Evolutionary conservation across 306 rosid genomes (phyloP).

Genomic region (Pterocarpus santalinus): DNA sequence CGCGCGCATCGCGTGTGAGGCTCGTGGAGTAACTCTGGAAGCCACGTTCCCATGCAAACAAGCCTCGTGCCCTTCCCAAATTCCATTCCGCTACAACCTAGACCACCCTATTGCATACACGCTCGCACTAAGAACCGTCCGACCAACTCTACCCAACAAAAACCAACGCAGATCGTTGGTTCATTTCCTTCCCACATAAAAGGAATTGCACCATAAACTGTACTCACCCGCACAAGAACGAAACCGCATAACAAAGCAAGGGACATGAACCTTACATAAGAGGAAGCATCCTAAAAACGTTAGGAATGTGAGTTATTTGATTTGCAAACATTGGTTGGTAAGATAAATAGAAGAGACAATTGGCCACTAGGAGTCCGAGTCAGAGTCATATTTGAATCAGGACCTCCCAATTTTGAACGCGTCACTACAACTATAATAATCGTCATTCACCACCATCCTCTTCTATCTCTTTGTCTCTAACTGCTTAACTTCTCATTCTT

Average conservation of each 20-base stretch:
- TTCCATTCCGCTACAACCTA: neutral
- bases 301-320: slow-evolving; percentile 1
- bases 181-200: neutral
- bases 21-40: slow-evolving; percentile 46
- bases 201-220: neutral
- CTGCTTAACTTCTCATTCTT: slow-evolving; percentile 30
- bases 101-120: neutral
- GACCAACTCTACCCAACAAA: neutral
- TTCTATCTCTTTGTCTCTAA: neutral
- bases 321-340: neutral
- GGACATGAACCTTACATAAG: neutral
- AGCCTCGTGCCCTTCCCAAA: slow-evolving; percentile 43
- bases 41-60: slow-evolving; percentile 47
- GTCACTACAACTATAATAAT: slow-evolving; percentile 9
- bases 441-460: neutral
- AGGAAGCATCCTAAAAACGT: neutral
- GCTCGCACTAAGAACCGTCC: neutral
- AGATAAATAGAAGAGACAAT: neutral
- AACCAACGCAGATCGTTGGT: neutral
- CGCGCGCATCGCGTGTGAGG: slow-evolving; percentile 38
- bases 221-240: neutral
- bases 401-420: slow-evolving; percentile 37
- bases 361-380: slow-evolving; percentile 8
- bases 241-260: neutral
- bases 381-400: slow-evolving; percentile 14